Percentiles rank a stretch among this genome's conserved stretches.
Conservation (phyloP, 208 protist species). For the Acanthamoeba royreba region DNA sequence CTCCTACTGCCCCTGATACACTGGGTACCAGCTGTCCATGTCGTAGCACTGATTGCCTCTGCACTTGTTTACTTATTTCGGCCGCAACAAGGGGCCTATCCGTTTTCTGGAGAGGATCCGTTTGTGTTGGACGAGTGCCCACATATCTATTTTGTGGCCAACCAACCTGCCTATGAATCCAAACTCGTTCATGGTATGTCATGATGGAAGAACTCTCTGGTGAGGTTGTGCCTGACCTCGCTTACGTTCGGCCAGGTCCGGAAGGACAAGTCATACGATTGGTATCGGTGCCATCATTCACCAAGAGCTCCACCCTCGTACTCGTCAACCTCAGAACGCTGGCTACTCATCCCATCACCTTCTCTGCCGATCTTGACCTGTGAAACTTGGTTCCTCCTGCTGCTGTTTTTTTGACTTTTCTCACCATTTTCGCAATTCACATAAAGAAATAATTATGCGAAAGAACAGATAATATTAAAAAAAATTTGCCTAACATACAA, state of each 20-base stretch:
- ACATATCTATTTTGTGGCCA: conserved; percentile 66
- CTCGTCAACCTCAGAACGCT: conserved; percentile 57
- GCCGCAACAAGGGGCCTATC: conserved; percentile 9
- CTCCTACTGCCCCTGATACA: conserved; percentile 70
- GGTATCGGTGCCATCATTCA: conserved; percentile 59
- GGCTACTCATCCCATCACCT: conserved; percentile 22
- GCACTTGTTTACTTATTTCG: neutral
- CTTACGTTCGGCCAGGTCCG: neutral
- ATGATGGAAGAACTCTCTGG: neutral
- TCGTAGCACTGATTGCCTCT: neutral
- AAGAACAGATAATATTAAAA: too few relatives aligned
- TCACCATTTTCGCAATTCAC: too few relatives aligned
- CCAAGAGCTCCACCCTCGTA: conserved; percentile 45
- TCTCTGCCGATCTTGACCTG: neutral
- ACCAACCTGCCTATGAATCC: conserved; percentile 47
- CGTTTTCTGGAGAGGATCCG: conserved; percentile 63
- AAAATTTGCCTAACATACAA: too few relatives aligned
- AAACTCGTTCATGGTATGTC: conserved; percentile 51
- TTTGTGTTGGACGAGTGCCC: conserved; percentile 69
- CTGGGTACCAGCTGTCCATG: neutral
- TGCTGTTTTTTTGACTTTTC: too few relatives aligned
- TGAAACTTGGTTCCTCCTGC: too few relatives aligned
- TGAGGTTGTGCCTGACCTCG: neutral
- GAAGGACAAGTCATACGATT: conserved; percentile 52
- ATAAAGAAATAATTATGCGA: too few relatives aligned